Percentiles rank a stretch among this genome's conserved stretches.
Evolutionary conservation across 176 grass and related monocot genomes (phyloP).

Genomic region (Musa acuminata): DNA sequence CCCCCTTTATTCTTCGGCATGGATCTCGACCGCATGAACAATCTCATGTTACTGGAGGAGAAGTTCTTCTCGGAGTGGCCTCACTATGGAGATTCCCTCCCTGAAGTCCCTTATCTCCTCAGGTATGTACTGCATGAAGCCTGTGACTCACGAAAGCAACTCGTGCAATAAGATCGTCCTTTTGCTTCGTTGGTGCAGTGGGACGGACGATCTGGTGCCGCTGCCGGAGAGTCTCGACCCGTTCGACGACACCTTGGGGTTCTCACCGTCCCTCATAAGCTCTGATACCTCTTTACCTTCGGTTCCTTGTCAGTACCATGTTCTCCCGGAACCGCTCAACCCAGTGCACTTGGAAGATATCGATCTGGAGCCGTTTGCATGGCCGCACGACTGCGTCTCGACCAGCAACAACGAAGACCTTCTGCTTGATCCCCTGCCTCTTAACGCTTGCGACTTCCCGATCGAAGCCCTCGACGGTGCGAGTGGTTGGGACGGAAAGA

Average conservation of each 20-base stretch:
- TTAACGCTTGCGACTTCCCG: neutral
- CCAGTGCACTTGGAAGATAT: neutral
- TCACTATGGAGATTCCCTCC: neutral
- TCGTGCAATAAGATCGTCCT: too few species aligned
- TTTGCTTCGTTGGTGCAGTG: neutral
- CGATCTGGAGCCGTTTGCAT: constrained; percentile 1
- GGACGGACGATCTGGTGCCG: neutral
- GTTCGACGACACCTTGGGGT: neutral
- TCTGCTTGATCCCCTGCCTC: neutral
- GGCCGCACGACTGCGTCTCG: neutral
- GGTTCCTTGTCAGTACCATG: neutral
- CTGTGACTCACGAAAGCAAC: too few species aligned
- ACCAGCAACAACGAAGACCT: neutral
- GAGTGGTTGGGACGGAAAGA: neutral
- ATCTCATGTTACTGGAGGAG: neutral
- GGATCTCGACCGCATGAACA: neutral
- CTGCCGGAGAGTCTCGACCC: neutral
- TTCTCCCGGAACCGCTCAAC: too few species aligned
- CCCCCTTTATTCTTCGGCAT: neutral
- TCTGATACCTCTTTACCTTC: neutral
- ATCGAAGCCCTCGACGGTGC: neutral
- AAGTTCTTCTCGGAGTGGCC: too few species aligned
- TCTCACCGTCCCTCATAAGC: neutral
- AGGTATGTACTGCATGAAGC: neutral
- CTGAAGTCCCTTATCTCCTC: neutral